Percentiles rank a stretch among this genome's conserved stretches.
phyloP scores from a whole-genome alignment of 345 rosid species.

The Brassica rapa region DNA sequence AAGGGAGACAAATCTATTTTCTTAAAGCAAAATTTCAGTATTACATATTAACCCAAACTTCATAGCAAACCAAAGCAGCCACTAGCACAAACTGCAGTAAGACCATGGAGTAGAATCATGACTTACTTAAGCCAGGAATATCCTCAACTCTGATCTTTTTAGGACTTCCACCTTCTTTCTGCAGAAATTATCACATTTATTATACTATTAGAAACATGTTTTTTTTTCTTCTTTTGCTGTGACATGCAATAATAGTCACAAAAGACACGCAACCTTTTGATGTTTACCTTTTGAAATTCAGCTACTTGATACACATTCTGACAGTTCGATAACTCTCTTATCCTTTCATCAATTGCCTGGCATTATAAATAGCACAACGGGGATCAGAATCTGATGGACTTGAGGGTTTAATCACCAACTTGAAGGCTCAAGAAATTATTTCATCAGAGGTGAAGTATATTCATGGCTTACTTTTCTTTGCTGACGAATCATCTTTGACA shows the following conservation, averaged over 20 bases:
- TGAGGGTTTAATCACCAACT: constrained; percentile 10
- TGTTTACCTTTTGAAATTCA: constrained; percentile 80
- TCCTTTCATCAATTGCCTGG: constrained; percentile 97
- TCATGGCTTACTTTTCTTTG: constrained; percentile 72
- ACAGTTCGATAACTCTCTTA: constrained; percentile 89
- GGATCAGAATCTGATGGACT: constrained; percentile 32
- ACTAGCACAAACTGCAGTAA: constrained; percentile 13
- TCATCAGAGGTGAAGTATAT: background rate
- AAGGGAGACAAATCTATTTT: background rate
- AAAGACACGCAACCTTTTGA: background rate
- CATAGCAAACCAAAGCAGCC: constrained; percentile 9
- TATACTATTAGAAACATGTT: constrained; percentile 2
- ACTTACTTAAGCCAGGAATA: constrained; percentile 92
- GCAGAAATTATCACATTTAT: constrained; percentile 28
- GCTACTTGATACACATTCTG: constrained; percentile 73
- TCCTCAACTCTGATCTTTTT: constrained; percentile 82
- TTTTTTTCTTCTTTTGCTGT: background rate
- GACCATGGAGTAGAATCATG: constrained; percentile 7
- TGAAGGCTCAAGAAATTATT: background rate
- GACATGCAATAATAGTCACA: constrained; percentile 18
- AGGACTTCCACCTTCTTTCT: constrained; percentile 92
- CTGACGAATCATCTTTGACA: constrained; percentile 88
- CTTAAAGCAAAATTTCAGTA: background rate
- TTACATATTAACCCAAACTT: background rate
- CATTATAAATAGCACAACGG: constrained; percentile 6